A percentile compares a stretch with the other conserved stretches of the same genome.
These are phyloP conservation scores for Porphyridium purpureum DNA, from an alignment of 23 red algal species.

Conservation along the genomic window DNA sequence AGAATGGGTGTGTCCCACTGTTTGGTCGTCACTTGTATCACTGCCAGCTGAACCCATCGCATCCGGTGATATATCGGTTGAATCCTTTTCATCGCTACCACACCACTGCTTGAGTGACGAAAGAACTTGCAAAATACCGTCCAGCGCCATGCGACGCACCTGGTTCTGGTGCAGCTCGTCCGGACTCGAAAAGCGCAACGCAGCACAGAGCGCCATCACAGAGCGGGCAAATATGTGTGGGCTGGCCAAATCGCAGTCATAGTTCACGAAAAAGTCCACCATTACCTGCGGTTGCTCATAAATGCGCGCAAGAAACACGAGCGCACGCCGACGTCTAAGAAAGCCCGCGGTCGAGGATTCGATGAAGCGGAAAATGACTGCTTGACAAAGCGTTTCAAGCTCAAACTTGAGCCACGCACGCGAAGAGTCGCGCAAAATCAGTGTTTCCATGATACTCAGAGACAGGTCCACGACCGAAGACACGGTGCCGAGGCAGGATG, in stretches of 20 bases:
- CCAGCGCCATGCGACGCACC: no score
- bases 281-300: constrained; percentile 56
- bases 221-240: constrained; percentile 79
- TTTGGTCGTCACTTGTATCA: no score
- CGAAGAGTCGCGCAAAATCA: constrained; percentile 51
- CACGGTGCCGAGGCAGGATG: constrained; percentile 46
- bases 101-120: no score
- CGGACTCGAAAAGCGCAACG: no score
- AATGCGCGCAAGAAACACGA: constrained; percentile 26
- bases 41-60: no score
- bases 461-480: constrained; percentile 52
- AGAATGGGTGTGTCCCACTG: no score
- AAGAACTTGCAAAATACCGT: no score
- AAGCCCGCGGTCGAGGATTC: constrained; percentile 39
- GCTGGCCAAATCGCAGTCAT: constrained; percentile 86
- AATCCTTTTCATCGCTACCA: no score
- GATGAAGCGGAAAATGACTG: constrained; percentile 93
- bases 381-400: constrained; percentile 66
- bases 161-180: no score
- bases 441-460: constrained; percentile 77
- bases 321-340: constrained; percentile 27
- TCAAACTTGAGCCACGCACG: constrained; percentile 69
- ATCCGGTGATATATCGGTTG: no score
- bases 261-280: constrained; percentile 89
- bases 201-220: constrained; percentile 34